These are phyloP conservation scores for Solanum stenotomum DNA, from an alignment of 257 asterid genomes.

Conservation along the genomic window DNA sequence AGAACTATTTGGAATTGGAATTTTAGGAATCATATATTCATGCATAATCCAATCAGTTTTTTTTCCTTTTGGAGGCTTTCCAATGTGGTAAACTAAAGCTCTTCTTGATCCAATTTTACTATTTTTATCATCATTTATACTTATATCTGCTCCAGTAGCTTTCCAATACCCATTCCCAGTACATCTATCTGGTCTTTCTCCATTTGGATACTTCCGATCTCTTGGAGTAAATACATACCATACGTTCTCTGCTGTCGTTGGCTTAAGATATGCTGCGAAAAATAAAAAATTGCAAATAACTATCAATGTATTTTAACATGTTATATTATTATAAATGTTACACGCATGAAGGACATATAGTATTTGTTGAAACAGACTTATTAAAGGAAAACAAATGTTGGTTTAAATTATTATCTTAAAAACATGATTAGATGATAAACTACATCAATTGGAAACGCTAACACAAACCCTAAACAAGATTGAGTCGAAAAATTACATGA, in stretches of 20 bases:
- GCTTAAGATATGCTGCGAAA: neutral
- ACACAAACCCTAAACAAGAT: neutral
- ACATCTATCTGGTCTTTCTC: slow-evolving; percentile 5
- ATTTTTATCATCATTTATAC: neutral
- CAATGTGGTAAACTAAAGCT: slow-evolving; percentile 10
- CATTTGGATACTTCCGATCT: slow-evolving; percentile 14
- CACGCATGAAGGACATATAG: no score
- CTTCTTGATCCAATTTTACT: slow-evolving; percentile 1
- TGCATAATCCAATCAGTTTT: slow-evolving; percentile 26
- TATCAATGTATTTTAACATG: neutral
- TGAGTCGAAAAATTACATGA: no score
- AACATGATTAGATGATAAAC: no score
- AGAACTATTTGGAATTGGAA: neutral
- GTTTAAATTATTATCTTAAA: neutral
- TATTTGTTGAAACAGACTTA: no score
- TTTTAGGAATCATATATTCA: neutral
- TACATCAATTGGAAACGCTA: neutral
- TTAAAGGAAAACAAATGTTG: neutral
- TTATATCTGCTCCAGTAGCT: slow-evolving; percentile 19
- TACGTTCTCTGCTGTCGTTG: neutral
- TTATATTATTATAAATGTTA: no score
- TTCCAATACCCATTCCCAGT: slow-evolving; percentile 24
- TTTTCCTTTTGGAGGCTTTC: neutral
- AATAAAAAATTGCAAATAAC: neutral
- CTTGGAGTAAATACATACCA: slow-evolving; percentile 27